These are phyloP conservation scores for Cucurbita ficifolia DNA, from an alignment of 306 rosid species.

Conservation along the genomic window DNA sequence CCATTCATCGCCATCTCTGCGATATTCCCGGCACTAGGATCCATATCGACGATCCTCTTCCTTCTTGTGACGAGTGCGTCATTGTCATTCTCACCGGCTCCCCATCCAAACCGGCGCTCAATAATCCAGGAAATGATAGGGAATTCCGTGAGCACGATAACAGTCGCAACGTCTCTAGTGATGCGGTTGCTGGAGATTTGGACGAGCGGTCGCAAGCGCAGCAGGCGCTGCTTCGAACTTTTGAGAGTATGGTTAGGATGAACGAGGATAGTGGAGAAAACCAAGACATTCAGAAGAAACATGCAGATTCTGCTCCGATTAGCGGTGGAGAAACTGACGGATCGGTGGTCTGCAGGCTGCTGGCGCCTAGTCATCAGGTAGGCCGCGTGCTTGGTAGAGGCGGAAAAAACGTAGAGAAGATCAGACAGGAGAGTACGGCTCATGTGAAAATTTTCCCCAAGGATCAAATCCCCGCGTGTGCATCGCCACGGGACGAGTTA, in stretches of 20 bases:
- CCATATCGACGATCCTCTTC: conserved; percentile 21
- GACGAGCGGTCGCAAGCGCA: conserved; percentile 35
- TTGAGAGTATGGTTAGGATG: conserved; percentile 27
- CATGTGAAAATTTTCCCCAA: conserved; percentile 47
- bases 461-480: conserved; percentile 41
- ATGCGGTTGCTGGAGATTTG: conserved; percentile 5
- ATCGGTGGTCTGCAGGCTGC: conserved; percentile 31
- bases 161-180: not conserved
- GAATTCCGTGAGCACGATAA: not conserved
- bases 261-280: conserved; percentile 9
- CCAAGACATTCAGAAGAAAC: not conserved
- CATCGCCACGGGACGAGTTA: conserved; percentile 46
- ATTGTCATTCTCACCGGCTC: conserved; percentile 18
- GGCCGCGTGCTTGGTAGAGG: conserved; percentile 57
- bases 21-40: conserved; percentile 28
- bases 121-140: conserved; percentile 3
- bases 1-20: conserved; percentile 17
- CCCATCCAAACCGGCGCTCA: conserved; percentile 4
- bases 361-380: conserved; percentile 51
- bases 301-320: not conserved
- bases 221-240: conserved; percentile 46
- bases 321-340: conserved; percentile 11
- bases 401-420: conserved; percentile 52
- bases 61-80: conserved; percentile 37
- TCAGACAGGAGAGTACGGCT: conserved; percentile 64